These are phyloP conservation scores for Pseudohalonectria lignicola DNA, from an alignment of 2,329 filamentous ascomycete species.

Conservation along the genomic window DNA sequence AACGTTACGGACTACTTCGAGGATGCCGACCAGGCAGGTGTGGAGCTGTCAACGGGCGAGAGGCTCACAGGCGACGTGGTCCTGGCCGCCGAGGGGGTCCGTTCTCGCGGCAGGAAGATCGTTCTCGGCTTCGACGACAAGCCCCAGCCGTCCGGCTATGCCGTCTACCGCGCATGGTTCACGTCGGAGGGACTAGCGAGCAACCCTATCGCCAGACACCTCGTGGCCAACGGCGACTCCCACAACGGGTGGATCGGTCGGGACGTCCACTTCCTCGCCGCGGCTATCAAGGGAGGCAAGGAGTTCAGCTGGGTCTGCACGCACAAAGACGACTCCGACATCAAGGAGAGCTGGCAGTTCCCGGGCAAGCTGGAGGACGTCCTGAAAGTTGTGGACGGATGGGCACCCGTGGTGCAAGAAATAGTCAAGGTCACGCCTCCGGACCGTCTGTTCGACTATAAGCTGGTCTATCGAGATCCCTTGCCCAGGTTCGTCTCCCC, in stretches of 20 bases:
- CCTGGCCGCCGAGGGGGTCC: conserved; percentile 34
- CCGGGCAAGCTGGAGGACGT: conserved; percentile 30
- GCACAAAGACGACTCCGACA: conserved; percentile 29
- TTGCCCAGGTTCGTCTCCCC: conserved; percentile 19
- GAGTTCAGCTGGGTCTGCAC: conserved; percentile 45
- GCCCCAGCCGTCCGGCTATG: conserved; percentile 29
- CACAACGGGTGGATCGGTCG: conserved; percentile 40
- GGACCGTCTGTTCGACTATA: conserved; percentile 20
- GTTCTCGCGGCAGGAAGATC: conserved; percentile 32
- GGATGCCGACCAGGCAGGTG: conserved; percentile 24
- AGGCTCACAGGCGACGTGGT: conserved; percentile 29
- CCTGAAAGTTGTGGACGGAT: conserved; percentile 25
- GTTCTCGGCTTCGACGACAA: conserved; percentile 30
- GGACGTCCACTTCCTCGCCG: conserved; percentile 39
- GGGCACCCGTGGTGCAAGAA: conserved; percentile 27
- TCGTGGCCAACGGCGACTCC: conserved; percentile 34
- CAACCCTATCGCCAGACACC: conserved; percentile 30
- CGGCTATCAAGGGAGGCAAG: conserved; percentile 36
- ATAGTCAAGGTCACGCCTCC: conserved; percentile 23
- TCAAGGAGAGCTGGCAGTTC: conserved; percentile 34
- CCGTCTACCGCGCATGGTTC: conserved; percentile 34
- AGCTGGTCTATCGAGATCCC: conserved; percentile 18
- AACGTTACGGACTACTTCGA: conserved; percentile 37
- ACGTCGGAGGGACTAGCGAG: conserved; percentile 28
- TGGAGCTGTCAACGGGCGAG: conserved; percentile 26